Conservation (phyloP, 495 filamentous ascomycete species). For the Lasiosphaeria miniovina region DNA sequence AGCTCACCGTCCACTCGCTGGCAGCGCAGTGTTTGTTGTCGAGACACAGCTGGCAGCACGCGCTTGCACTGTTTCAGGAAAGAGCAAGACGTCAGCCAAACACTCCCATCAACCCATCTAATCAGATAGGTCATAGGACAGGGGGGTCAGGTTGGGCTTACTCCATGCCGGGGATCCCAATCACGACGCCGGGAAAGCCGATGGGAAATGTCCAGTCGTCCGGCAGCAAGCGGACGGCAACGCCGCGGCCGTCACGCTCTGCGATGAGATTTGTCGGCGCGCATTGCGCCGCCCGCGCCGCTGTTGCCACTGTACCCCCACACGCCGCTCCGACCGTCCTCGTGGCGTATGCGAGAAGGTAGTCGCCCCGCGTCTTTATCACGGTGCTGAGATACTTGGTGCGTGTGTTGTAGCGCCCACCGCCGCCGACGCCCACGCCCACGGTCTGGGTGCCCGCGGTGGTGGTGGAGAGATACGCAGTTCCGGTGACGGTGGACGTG, state of each 20-base stretch:
- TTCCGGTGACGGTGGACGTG: conserved; percentile 12
- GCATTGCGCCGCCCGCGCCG: conserved; percentile 12
- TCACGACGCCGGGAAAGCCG: conserved; percentile 9
- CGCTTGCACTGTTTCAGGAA: not conserved
- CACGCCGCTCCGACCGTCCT: not conserved
- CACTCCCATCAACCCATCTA: too few species aligned
- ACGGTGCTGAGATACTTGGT: conserved; percentile 11
- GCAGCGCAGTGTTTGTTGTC: conserved; percentile 15
- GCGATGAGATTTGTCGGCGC: conserved; percentile 15
- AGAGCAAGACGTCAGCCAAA: too few species aligned
- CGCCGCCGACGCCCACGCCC: conserved; percentile 1
- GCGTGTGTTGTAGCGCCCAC: conserved; percentile 6
- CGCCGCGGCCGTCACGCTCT: conserved; percentile 12
- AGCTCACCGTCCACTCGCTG: conserved; percentile 12
- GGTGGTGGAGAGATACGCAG: conserved; percentile 10
- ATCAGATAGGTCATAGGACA: too few species aligned
- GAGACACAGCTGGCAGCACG: conserved; percentile 18
- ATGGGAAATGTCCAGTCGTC: conserved; percentile 12
- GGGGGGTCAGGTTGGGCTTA: too few species aligned
- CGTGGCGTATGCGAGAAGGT: conserved; percentile 14
- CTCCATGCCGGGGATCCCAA: conserved; percentile 14
- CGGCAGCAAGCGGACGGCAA: conserved; percentile 7
- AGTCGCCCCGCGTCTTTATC: conserved; percentile 11
- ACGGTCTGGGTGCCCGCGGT: conserved; percentile 7
- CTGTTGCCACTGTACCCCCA: not conserved